Evolutionary conservation across 208 protist genomes (phyloP).

Genomic region (Blechomonas ayalai): DNA sequence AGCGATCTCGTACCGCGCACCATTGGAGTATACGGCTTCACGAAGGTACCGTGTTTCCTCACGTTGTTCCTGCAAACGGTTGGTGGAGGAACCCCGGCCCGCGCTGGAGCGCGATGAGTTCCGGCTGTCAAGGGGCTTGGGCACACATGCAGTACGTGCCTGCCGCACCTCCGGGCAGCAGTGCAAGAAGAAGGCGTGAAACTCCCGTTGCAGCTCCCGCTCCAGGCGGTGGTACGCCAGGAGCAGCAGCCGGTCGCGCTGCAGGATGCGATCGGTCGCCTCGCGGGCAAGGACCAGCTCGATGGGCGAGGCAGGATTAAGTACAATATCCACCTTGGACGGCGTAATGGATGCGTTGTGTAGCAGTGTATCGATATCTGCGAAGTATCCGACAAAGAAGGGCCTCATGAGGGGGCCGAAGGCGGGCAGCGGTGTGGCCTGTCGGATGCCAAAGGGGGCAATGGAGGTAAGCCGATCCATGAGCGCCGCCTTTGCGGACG

Average conservation of each 20-base stretch:
- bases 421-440: conserved; percentile 65
- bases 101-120: not conserved
- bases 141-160: conserved; percentile 67
- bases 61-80: conserved; percentile 29
- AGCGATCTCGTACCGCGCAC: conserved; percentile 53
- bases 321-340: conserved; percentile 75
- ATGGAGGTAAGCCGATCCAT: conserved; percentile 31
- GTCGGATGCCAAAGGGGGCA: conserved; percentile 44
- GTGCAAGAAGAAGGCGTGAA: conserved; percentile 52
- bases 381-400: conserved; percentile 84
- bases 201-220: conserved; percentile 68
- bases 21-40: conserved; percentile 42
- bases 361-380: conserved; percentile 77
- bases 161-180: conserved; percentile 56
- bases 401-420: conserved; percentile 59
- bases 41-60: conserved; percentile 31
- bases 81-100: conserved; percentile 1
- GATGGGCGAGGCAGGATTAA: conserved; percentile 75
- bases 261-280: conserved; percentile 69
- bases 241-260: conserved; percentile 59
- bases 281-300: conserved; percentile 82
- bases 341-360: conserved; percentile 84
- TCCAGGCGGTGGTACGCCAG: conserved; percentile 68
- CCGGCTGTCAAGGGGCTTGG: conserved; percentile 27
- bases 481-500: conserved; percentile 9